Percentiles rank a stretch among this genome's conserved stretches.
These are phyloP conservation scores for Chalara sp. DNA, from an alignment of 2,329 filamentous ascomycete species.

Conservation along the genomic window DNA sequence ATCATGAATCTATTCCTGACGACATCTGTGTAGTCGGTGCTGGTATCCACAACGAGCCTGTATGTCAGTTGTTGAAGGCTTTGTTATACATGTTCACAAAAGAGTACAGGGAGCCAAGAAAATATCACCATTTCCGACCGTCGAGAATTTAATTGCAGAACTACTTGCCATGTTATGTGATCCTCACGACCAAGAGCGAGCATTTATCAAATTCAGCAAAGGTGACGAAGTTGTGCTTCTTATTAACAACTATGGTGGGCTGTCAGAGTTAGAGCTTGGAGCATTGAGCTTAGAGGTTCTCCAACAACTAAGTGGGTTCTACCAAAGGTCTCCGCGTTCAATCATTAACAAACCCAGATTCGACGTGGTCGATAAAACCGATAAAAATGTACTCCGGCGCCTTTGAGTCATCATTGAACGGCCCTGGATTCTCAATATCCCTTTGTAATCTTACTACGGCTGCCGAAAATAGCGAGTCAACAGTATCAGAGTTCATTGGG, in stretches of 20 bases:
- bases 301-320: slow-evolving; percentile 25
- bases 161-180: slow-evolving; percentile 41
- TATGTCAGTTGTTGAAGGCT: slow-evolving; percentile 15
- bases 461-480: no score
- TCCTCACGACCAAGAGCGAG: slow-evolving; percentile 38
- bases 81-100: background rate
- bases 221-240: slow-evolving; percentile 42
- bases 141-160: slow-evolving; percentile 39
- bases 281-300: slow-evolving; percentile 38
- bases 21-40: slow-evolving; percentile 58
- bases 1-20: slow-evolving; percentile 38
- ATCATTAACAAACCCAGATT: no score
- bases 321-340: no score
- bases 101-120: slow-evolving; percentile 28
- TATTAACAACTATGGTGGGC: slow-evolving; percentile 53
- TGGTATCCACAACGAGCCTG: slow-evolving; percentile 62
- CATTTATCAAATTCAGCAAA: slow-evolving; percentile 39
- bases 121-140: slow-evolving; percentile 43
- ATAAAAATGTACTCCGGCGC: no score
- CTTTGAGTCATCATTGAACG: no score
- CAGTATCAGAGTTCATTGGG: no score
- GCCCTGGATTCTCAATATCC: no score
- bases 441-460: no score
- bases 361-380: no score
- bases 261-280: slow-evolving; percentile 50